Conservation (phyloP, 2,329 filamentous ascomycete species). For the Fusarium scirpi region DNA sequence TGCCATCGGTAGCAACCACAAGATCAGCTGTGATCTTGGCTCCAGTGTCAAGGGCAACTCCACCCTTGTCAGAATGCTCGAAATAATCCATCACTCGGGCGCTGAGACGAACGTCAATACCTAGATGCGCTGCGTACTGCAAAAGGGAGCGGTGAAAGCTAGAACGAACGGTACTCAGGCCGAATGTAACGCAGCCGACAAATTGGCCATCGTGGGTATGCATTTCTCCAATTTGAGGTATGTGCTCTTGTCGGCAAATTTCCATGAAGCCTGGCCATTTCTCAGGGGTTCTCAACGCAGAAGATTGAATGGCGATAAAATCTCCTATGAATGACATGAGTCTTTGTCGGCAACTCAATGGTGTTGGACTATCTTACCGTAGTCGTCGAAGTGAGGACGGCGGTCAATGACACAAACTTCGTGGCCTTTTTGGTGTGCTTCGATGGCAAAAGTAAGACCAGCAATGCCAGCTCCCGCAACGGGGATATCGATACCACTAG, state of each 20-base stretch:
- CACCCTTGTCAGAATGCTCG: background rate
- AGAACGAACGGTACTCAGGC: background rate
- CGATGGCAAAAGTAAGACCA: slow-evolving; percentile 22
- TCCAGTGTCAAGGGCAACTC: background rate
- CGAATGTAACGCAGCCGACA: background rate
- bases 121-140: background rate
- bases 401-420: background rate
- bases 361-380: background rate
- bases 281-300: background rate
- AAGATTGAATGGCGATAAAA: background rate
- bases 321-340: background rate
- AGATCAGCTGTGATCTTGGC: background rate
- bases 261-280: background rate
- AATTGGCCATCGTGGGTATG: background rate
- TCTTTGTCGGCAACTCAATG: background rate
- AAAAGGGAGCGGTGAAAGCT: background rate
- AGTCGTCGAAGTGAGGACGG: background rate
- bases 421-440: slow-evolving; percentile 19
- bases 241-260: background rate
- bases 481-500: background rate
- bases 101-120: background rate
- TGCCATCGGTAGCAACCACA: background rate
- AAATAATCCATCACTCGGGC: background rate
- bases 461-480: background rate
- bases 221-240: background rate